These are phyloP conservation scores for Moricandia moricandioides DNA, from an alignment of 345 rosid genomes.

Conservation along the genomic window DNA sequence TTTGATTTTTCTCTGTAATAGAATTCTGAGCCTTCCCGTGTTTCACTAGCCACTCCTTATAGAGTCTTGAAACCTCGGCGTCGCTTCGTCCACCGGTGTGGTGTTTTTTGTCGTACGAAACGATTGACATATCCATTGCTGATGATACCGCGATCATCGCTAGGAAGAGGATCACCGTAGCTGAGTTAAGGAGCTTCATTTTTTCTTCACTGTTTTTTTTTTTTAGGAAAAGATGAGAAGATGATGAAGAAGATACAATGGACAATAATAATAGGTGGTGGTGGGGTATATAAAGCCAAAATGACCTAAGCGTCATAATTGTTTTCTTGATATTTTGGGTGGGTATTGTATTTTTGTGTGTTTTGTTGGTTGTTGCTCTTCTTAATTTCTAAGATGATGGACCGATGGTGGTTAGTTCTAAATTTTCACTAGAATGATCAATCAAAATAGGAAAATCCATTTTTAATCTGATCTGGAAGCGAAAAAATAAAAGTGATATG, in stretches of 20 bases:
- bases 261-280: conserved; percentile 7
- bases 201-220: neutral
- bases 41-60: conserved; percentile 71
- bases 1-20: conserved; percentile 64
- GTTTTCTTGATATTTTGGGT: neutral
- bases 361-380: neutral
- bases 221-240: conserved; percentile 13
- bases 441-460: conserved; percentile 4
- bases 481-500: neutral
- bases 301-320: conserved; percentile 7
- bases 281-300: conserved; percentile 28
- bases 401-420: conserved; percentile 8
- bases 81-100: conserved; percentile 36
- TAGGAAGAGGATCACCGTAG: conserved; percentile 39
- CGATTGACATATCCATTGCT: conserved; percentile 76
- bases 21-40: conserved; percentile 70
- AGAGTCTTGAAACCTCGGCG: conserved; percentile 57
- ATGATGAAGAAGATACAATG: conserved; percentile 22
- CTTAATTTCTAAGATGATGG: neutral
- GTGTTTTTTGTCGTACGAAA: conserved; percentile 61
- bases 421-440: conserved; percentile 8
- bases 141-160: conserved; percentile 46
- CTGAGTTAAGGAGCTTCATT: conserved; percentile 44
- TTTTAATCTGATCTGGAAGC: neutral
- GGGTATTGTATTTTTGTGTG: neutral